phyloP scores from a whole-genome alignment of 2,329 filamentous ascomycete genomes.

The Ophiocordyceps sinensis region DNA sequence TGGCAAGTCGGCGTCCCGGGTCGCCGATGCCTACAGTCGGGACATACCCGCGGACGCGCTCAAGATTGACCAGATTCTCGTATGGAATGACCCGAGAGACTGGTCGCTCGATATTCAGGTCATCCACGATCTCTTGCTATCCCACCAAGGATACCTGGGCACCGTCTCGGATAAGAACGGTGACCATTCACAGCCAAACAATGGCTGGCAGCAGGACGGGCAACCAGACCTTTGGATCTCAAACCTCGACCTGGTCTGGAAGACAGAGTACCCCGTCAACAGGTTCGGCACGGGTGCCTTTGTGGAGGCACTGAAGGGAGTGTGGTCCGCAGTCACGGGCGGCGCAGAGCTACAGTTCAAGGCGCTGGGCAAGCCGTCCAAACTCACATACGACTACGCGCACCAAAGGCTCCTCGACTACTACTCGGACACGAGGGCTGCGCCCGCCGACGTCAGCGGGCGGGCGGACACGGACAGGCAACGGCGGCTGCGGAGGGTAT shows the following conservation, averaged over 20 bases:
- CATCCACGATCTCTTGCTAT: conserved; percentile 71
- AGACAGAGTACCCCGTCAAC: conserved; percentile 68
- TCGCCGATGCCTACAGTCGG: conserved; percentile 17
- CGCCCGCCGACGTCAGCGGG: not conserved
- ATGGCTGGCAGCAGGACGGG: conserved; percentile 67
- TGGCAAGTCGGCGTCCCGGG: conserved; percentile 16
- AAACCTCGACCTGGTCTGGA: conserved; percentile 85
- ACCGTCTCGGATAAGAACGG: conserved; percentile 66
- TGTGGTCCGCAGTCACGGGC: conserved; percentile 61
- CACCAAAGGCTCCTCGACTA: conserved; percentile 51
- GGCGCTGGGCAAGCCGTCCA: conserved; percentile 72
- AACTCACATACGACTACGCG: conserved; percentile 68
- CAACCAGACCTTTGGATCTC: conserved; percentile 78
- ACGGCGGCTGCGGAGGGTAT: conserved; percentile 58
- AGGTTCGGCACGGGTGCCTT: conserved; percentile 89
- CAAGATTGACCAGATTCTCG: conserved; percentile 79
- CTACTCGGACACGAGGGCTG: conserved; percentile 11
- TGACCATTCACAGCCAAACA: conserved; percentile 45
- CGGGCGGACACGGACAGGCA: conserved; percentile 5
- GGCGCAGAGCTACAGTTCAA: conserved; percentile 45
- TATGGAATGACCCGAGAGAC: conserved; percentile 92
- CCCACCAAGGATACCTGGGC: conserved; percentile 62
- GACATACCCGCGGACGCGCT: conserved; percentile 30
- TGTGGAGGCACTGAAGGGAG: conserved; percentile 62
- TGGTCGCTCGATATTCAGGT: conserved; percentile 86